Conservation (phyloP, 345 rosid species). For the Raphanus sativus region DNA sequence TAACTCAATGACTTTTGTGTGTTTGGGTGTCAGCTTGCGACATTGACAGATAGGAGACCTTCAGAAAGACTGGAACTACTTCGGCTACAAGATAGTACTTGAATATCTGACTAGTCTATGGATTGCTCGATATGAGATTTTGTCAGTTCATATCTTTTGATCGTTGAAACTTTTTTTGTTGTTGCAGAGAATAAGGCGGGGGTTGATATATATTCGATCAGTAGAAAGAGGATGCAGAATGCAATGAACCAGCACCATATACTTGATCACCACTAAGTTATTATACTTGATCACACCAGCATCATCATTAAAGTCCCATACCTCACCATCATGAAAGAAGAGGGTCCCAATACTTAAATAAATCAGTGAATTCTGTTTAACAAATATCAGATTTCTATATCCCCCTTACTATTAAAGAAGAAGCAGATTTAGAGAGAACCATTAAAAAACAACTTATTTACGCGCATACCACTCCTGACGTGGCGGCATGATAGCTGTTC, state of each 20-base stretch:
- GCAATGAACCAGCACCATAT: conserved; percentile 40
- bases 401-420: too few species aligned
- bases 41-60: conserved; percentile 74
- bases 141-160: not conserved
- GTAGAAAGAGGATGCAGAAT: conserved; percentile 71
- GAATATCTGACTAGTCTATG: not conserved
- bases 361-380: not conserved
- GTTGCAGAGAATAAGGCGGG: conserved; percentile 78
- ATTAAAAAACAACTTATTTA: too few species aligned
- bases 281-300: conserved; percentile 5
- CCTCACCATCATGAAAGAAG: conserved; percentile 4
- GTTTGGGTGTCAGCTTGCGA: conserved; percentile 62
- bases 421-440: too few species aligned
- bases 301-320: too few species aligned
- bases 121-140: conserved; percentile 1
- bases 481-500: too few species aligned
- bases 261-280: not conserved
- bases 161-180: not conserved
- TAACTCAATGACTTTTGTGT: not conserved
- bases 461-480: too few species aligned
- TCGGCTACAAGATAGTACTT: conserved; percentile 73
- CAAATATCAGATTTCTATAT: not conserved
- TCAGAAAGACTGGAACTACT: conserved; percentile 82
- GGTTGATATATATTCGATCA: conserved; percentile 61
- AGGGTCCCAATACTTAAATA: conserved; percentile 6